A percentile compares a stretch with the other conserved stretches of the same genome.
Conservation (phyloP, 345 rosid species). For the Rubroshorea leprosula region DNA sequence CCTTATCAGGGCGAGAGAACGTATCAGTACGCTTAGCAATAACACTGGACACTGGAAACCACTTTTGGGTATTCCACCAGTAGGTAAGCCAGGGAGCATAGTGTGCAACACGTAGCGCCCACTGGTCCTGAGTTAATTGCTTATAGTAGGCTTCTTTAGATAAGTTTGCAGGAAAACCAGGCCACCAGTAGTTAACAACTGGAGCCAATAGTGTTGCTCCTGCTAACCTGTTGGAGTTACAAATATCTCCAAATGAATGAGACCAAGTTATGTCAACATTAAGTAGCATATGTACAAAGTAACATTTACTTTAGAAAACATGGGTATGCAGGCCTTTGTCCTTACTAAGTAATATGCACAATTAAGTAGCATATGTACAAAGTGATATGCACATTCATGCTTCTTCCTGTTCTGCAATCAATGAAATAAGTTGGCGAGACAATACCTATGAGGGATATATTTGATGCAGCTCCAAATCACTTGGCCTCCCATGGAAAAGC, state of each 20-base stretch:
- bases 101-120: conserved; percentile 59
- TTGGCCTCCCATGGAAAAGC: conserved; percentile 59
- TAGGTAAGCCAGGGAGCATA: conserved; percentile 53
- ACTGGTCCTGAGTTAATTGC: conserved; percentile 38
- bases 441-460: conserved; percentile 65
- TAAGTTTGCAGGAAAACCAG: conserved; percentile 37
- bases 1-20: conserved; percentile 34
- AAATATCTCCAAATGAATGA: not conserved
- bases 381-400: no score
- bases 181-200: conserved; percentile 61
- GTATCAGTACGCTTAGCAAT: conserved; percentile 17
- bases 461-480: conserved; percentile 52
- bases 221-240: conserved; percentile 32
- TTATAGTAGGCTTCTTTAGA: conserved; percentile 37
- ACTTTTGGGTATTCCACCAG: conserved; percentile 67
- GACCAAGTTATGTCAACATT: no score
- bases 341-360: no score
- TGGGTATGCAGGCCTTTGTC: no score
- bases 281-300: no score
- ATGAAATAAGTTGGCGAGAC: not conserved
- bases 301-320: no score
- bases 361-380: not conserved
- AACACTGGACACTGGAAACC: conserved; percentile 41
- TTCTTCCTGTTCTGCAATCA: no score
- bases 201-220: conserved; percentile 52